Evolutionary conservation across 306 rosid genomes (phyloP), one percentile per base, ranked within the genome.

Genomic region (Bauhinia variegata): DNA sequence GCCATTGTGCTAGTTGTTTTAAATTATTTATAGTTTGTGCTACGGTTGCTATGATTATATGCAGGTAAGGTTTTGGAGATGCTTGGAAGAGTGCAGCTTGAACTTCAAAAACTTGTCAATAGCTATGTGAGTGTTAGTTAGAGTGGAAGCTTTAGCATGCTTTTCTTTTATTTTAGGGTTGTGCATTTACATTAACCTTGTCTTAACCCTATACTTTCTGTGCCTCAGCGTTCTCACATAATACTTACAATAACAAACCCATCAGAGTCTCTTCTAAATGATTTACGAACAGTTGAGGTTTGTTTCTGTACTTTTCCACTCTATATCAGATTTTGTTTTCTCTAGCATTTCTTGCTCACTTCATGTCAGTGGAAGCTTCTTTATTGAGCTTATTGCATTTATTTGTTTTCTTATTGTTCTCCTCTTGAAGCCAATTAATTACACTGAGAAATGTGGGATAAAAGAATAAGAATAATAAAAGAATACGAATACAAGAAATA

Each of bases 251-350:
- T 91, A 75, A 86, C 96, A 59, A 88, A 78, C 59, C 97, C 97
- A 54, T 87, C 97, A 11, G 97, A 91, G 81, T 86, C 92, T 73
- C 96, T 91, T 79, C 97, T 91, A 70, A 86, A 85, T 60, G 97
- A 88, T 63, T 88, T 91, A 73, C 81, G 93, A 54, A 88, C 89
- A n/a, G 97, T 91, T 68, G 97, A 91, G 97, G 97, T 91, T 74
- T 60, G 88, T 54, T 76, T 51, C 14, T 55, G 60, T 18, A 54
- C 63, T 56, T 68, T 15, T 56, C 47, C 70, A 18, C 61, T 32
- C 48, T 23, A 23, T n/a, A n/a, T 44, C 36, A 3, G 11, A 9
- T 63, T 61, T 18, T 32, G 1, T 46, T 51, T 55, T 41, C 31
- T 37, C 57, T 56, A 8, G 51, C 10, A n/a, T 63, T 30, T 5